phyloP scores from a whole-genome alignment of 345 rosid genomes.

The Zanthoxylum bungeanum region DNA sequence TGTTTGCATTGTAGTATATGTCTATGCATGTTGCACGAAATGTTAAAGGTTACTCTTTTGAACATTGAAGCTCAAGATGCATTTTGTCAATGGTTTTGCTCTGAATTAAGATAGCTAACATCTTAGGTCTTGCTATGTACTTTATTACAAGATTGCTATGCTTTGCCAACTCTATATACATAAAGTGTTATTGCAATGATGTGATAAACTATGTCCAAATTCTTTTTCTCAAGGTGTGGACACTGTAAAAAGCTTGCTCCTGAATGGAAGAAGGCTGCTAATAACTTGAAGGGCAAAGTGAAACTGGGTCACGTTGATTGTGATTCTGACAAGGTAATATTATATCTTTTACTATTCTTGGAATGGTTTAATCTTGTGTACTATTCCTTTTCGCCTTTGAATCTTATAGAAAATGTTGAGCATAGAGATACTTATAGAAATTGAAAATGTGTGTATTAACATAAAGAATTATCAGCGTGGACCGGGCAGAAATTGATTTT shows the following conservation, averaged over 20 bases:
- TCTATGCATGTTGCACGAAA: neutral
- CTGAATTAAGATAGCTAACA: neutral
- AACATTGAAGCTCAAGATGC: neutral
- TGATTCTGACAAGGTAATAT: slow-evolving; percentile 73
- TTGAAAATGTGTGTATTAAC: neutral
- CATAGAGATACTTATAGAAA: neutral
- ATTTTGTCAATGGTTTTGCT: neutral
- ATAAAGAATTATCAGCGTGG: neutral
- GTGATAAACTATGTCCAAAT: slow-evolving; percentile 12
- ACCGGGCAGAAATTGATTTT: neutral
- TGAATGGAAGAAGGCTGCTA: slow-evolving; percentile 97
- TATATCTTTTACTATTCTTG: slow-evolving; percentile 1
- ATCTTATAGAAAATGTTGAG: neutral
- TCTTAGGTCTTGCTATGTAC: neutral
- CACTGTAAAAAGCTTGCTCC: slow-evolving; percentile 96
- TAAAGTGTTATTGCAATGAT: neutral
- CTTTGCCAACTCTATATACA: neutral
- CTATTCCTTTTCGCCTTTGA: neutral
- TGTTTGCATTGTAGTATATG: neutral
- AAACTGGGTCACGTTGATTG: slow-evolving; percentile 94
- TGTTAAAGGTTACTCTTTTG: neutral
- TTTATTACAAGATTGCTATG: neutral
- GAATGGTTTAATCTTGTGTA: neutral
- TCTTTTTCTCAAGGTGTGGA: slow-evolving; percentile 67
- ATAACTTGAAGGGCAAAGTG: slow-evolving; percentile 87